A percentile compares a stretch with the other conserved stretches of the same genome.
phyloP scores from a whole-genome alignment of 345 rosid genomes.

The Populus alba region DNA sequence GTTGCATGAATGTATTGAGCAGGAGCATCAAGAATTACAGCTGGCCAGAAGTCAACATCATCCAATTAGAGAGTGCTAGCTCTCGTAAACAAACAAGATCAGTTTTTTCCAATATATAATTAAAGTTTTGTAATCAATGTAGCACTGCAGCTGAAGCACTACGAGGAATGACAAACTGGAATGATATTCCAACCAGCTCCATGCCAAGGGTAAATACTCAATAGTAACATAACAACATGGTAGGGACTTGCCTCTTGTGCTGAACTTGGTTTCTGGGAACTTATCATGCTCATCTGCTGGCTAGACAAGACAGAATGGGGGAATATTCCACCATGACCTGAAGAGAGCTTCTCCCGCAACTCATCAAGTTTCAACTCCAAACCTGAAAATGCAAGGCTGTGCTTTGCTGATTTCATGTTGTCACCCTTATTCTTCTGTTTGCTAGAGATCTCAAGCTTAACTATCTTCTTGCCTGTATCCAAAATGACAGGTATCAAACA shows the following conservation, averaged over 20 bases:
- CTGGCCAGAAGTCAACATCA: too few relatives aligned
- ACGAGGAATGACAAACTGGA: not conserved
- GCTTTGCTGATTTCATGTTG: conserved; percentile 44
- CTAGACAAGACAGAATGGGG: conserved; percentile 83
- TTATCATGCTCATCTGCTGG: conserved; percentile 63
- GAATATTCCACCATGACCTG: conserved; percentile 64
- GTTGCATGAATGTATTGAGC: too few relatives aligned
- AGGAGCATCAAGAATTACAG: too few relatives aligned
- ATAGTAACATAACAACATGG: not conserved
- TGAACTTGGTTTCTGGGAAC: conserved; percentile 56
- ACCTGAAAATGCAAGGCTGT: conserved; percentile 39
- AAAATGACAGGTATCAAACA: conserved; percentile 14
- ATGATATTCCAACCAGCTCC: not conserved
- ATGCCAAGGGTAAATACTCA: not conserved
- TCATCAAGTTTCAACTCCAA: conserved; percentile 70
- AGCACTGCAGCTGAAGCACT: too few relatives aligned
- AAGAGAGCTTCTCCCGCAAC: conserved; percentile 72
- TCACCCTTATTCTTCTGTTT: conserved; percentile 31
- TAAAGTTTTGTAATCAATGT: too few relatives aligned
- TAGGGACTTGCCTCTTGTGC: conserved; percentile 51
- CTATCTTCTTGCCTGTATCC: conserved; percentile 52
- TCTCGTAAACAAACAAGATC: too few relatives aligned
- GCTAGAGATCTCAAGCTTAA: conserved; percentile 59
- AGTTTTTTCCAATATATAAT: too few relatives aligned
- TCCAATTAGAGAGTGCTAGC: too few relatives aligned